Evolutionary conservation across 176 grass and related monocot species (phyloP), one percentile per base, ranked within the genome.

Genomic region (Avena sativa): DNA sequence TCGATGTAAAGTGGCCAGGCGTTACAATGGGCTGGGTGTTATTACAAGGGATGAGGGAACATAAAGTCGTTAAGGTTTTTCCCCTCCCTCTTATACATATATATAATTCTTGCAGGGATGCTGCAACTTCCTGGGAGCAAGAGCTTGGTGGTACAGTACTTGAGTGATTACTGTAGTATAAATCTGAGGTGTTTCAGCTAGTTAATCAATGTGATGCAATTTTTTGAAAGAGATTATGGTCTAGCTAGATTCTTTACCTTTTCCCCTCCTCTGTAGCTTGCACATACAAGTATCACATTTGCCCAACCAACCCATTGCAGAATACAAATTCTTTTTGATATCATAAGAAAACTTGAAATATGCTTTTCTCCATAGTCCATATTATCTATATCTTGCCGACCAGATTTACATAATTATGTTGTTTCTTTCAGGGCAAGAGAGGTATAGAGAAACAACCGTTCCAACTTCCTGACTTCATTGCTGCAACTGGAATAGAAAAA

Each of bases 391-490:
- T 9, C 81, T 86, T 53, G 1, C 76, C 26, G 0, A 23, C 34
- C 77, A 32, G 56, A 66, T 71, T 94, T 73, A 94, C 77, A 89
- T 71, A 13, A 30, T 14, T 4, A 57, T 83, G 20, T 76, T 85
- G 6, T 83, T 80, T 85, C 63, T 98, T 91, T 73, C 87, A 98
- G 94, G 97, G 96, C 5, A 98, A 96, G 59, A 86, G 93, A 90
- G 96, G 96, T 85, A 98, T 98, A n/a, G 96, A 96, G 87, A 98
- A 98, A 56, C 93, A 95, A 23, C 96, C 93, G 16, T 98, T 98
- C 83, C 93, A 98, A 52, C 92, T 98, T 80, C 96, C 96, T 74
- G 96, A 98, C 52, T 98, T 98, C 64, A 98, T 98, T 88, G 96
- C 96, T 57, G 96, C 96, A 73, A 98, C 96, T 80, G 96, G 96